phyloP scores from a whole-genome alignment of 129 eudicot genomes.

The Chrysanthemum lavandulifolium region DNA sequence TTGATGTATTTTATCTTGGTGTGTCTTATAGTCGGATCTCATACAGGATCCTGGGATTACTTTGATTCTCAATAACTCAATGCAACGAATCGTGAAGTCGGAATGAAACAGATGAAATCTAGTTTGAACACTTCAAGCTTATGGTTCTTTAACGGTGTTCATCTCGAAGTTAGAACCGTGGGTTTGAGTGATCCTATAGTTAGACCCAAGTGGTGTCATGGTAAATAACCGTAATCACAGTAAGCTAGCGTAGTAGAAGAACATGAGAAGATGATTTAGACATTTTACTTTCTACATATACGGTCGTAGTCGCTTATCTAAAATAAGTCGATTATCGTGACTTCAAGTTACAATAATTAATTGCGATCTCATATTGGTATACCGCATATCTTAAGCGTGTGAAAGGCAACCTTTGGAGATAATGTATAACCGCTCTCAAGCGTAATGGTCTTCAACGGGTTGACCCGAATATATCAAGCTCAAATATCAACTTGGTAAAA shows the following conservation, averaged over 20 bases:
- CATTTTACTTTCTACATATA: too few species aligned
- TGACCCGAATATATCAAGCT: slow-evolving; percentile 77
- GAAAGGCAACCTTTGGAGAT: too few species aligned
- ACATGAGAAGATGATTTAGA: too few species aligned
- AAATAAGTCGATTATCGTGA: not conserved
- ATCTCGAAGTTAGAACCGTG: slow-evolving; percentile 53
- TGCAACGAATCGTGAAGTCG: slow-evolving; percentile 52
- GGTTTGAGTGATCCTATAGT: slow-evolving; percentile 67
- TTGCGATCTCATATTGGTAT: too few species aligned
- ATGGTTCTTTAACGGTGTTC: slow-evolving; percentile 48
- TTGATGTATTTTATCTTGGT: not conserved
- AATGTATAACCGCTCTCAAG: slow-evolving; percentile 12
- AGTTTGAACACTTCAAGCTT: slow-evolving; percentile 59
- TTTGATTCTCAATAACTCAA: slow-evolving; percentile 91
- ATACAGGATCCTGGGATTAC: slow-evolving; percentile 96
- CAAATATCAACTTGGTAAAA: slow-evolving; percentile 72
- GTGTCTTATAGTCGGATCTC: slow-evolving; percentile 22
- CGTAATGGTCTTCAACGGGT: slow-evolving; percentile 56
- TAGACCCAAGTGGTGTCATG: slow-evolving; percentile 62
- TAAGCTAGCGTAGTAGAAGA: too few species aligned
- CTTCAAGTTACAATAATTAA: not conserved
- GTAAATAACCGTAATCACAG: slow-evolving; percentile 26
- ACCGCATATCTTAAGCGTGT: too few species aligned
- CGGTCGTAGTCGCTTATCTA: not conserved
- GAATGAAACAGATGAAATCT: slow-evolving; percentile 47